These are phyloP conservation scores for Knufia petricola DNA, from an alignment of 2,329 filamentous ascomycete species.

Conservation along the genomic window DNA sequence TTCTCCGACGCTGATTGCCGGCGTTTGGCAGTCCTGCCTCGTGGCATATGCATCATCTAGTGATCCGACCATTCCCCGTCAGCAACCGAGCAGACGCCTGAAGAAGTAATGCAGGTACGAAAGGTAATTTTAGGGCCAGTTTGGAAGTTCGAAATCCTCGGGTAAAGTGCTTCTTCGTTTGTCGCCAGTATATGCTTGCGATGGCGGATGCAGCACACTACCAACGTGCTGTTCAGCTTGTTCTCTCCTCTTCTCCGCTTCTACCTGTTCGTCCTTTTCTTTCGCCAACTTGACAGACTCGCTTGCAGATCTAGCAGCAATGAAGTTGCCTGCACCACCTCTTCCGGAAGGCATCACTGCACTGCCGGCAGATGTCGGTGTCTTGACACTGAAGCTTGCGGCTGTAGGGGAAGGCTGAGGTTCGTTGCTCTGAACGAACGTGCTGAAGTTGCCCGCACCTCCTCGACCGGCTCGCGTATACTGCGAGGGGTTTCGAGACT, in stretches of 20 bases:
- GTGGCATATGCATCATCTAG: neutral
- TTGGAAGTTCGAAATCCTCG: conserved; percentile 1
- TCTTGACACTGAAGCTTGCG: conserved; percentile 21
- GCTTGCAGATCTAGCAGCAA: conserved; percentile 11
- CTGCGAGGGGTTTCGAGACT: conserved; percentile 14
- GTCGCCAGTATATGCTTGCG: conserved; percentile 16
- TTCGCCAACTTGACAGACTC: conserved; percentile 12
- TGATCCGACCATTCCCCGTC: neutral
- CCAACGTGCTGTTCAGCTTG: conserved; percentile 18
- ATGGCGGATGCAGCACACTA: conserved; percentile 17
- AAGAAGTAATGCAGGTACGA: neutral
- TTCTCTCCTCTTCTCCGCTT: conserved; percentile 17
- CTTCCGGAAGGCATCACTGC: conserved; percentile 38
- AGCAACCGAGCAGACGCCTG: neutral
- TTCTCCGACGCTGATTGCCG: neutral
- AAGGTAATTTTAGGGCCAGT: conserved; percentile 1
- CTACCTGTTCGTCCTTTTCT: conserved; percentile 13
- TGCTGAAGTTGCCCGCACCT: conserved; percentile 16
- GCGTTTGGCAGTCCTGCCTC: neutral
- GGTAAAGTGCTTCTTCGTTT: conserved; percentile 13
- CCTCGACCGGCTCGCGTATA: conserved; percentile 17
- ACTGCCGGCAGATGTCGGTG: conserved; percentile 24
- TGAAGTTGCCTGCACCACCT: conserved; percentile 54
- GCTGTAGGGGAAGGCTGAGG: conserved; percentile 22
- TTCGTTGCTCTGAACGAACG: conserved; percentile 12